Conservation (phyloP, 495 filamentous ascomycete genomes). For the Xylaria palmicola region DNA sequence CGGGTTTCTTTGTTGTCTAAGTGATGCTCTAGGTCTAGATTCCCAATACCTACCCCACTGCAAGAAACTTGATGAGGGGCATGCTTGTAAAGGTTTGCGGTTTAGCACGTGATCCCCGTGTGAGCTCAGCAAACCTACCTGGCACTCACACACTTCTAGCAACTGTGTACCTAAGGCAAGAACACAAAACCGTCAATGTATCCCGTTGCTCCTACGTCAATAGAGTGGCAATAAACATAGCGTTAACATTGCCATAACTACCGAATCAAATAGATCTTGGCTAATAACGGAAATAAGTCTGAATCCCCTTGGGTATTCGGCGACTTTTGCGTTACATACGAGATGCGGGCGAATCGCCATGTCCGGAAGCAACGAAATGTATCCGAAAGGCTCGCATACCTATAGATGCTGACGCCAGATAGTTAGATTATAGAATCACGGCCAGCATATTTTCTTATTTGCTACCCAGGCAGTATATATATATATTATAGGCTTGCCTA, state of each 20-base stretch:
- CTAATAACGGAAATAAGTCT: not conserved
- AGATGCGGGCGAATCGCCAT: not conserved
- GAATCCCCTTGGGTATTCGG: too few relatives aligned
- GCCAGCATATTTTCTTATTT: not conserved
- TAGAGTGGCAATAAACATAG: too few relatives aligned
- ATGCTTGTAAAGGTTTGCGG: slow-evolving; percentile 12
- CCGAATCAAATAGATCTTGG: too few relatives aligned
- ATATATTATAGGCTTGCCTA: not conserved
- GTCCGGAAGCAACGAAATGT: not conserved
- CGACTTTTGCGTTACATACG: not conserved
- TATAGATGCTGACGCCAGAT: not conserved
- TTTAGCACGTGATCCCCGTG: slow-evolving; percentile 18
- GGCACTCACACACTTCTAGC: not conserved
- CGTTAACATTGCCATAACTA: too few relatives aligned
- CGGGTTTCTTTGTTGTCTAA: not conserved
- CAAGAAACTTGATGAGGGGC: slow-evolving; percentile 3
- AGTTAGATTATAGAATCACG: not conserved
- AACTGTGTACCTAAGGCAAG: too few relatives aligned
- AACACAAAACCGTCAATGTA: too few relatives aligned
- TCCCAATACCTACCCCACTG: slow-evolving; percentile 15
- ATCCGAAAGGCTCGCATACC: not conserved
- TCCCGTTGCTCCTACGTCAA: too few relatives aligned
- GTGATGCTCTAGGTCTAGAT: not conserved
- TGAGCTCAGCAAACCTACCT: slow-evolving; percentile 3
- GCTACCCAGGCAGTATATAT: not conserved